Evolutionary conservation across 352 stramenopile species (phyloP), one percentile per base, ranked within the genome.

Genomic region (Globisporangium spinosum): DNA sequence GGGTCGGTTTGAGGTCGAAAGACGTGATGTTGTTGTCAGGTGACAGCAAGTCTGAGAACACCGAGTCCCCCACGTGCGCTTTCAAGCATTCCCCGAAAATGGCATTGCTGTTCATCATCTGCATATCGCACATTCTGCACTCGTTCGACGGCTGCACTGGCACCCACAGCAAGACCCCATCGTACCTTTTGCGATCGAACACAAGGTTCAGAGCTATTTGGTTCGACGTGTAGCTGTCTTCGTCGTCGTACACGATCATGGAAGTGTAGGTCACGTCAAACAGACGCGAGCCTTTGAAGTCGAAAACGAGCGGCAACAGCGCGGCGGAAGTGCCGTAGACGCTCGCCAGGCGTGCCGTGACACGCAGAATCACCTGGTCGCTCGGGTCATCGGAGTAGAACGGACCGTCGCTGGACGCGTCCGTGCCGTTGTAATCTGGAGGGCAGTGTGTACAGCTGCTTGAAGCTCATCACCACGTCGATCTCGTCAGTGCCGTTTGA

Each of bases 371-470:
- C 0, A 89, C 69, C 61, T 88, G 77, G 61, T 88, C 77, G 3
- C 65, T 75, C 17, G 55, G 23, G 20, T 82, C 69, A 17, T 62
- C 76, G n/a, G 73, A 78, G 62, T 77, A 79, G 54, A 81, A 79
- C n/a, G 74, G 62, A 6, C 73, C 73, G 38, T 69, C 34, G 6
- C 43, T 35, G 25, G 56, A 62, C 3, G 56, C 38, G n/a, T 73
- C 61, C 0, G 58, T 64, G 20, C 62, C 65, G 29, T 77, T 72
- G 56, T 77, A 82, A 12, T 71, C 74, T 1, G 79, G 74, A n/a
- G n/a, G 86, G 61, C 12, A 83, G 47, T 43, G 80, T 85, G 71
- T 78, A 85, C 7, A 88, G 70, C 64, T 86, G 80, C 68, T 86
- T 85, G 68, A 88, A 82, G 65, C 80, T 88, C 55, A 86, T 58